phyloP scores from a whole-genome alignment of 306 rosid species.

The Arachis stenosperma region DNA sequence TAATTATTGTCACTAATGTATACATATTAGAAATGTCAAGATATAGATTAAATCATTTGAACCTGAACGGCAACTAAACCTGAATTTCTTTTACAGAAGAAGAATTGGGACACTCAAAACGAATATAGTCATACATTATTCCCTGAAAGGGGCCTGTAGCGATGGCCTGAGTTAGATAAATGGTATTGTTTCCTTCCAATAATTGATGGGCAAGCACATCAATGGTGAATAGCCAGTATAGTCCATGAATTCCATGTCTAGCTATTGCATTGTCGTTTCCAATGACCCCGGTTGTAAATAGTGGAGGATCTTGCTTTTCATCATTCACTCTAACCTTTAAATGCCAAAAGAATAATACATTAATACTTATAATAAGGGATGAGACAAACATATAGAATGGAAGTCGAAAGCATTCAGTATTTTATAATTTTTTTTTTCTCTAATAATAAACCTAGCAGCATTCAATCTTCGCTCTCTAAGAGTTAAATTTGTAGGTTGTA shows the following conservation, averaged over 20 bases:
- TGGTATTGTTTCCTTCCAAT: slow-evolving; percentile 52
- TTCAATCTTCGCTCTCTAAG: no score
- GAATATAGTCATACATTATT: slow-evolving; percentile 83
- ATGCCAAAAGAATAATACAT: not conserved
- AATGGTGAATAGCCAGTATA: slow-evolving; percentile 68
- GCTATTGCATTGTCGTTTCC: slow-evolving; percentile 87
- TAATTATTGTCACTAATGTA: no score
- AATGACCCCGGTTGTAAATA: slow-evolving; percentile 73
- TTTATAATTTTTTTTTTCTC: no score
- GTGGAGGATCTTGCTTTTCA: slow-evolving; percentile 52
- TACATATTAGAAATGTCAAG: no score
- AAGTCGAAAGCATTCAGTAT: not conserved
- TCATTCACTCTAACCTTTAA: slow-evolving; percentile 76
- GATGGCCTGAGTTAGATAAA: slow-evolving; percentile 67
- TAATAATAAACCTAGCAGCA: no score
- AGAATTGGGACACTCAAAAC: slow-evolving; percentile 62
- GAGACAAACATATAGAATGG: not conserved
- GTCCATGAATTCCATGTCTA: slow-evolving; percentile 95
- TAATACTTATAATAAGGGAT: not conserved
- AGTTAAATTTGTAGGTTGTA: no score
- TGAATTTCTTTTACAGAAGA: not conserved
- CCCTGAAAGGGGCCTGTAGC: slow-evolving; percentile 70
- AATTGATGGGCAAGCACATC: slow-evolving; percentile 52
- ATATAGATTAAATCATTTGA: not conserved
- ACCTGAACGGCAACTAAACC: no score